These are phyloP conservation scores for Rosa hybrid DNA, from an alignment of 331 rosid genomes.

Conservation along the genomic window DNA sequence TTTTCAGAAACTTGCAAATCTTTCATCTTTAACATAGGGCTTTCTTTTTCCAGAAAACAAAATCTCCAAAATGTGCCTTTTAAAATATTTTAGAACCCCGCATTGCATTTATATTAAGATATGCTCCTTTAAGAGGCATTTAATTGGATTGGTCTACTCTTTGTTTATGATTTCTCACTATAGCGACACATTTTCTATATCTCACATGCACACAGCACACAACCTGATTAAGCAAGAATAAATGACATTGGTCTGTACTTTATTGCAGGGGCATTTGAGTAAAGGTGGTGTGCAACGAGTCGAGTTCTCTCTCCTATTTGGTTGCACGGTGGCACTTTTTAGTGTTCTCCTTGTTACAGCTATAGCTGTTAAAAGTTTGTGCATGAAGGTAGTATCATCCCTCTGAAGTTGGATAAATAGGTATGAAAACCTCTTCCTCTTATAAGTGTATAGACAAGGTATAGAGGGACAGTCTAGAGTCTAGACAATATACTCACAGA, in stretches of 20 bases:
- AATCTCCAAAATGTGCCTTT: not conserved
- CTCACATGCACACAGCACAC: not conserved
- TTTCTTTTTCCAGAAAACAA: not conserved
- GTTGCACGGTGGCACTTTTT: constrained; percentile 75
- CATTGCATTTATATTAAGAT: not conserved
- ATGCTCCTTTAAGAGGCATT: not conserved
- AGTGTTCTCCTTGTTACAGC: constrained; percentile 58
- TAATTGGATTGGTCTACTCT: not conserved
- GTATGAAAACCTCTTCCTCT: constrained; percentile 3
- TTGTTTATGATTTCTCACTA: not conserved
- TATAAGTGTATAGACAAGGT: constrained; percentile 20
- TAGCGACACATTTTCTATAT: not conserved
- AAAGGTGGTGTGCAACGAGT: constrained; percentile 45
- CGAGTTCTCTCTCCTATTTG: constrained; percentile 78
- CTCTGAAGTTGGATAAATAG: constrained; percentile 6
- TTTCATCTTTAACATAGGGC: not conserved
- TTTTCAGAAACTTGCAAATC: not conserved
- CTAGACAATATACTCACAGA: not conserved
- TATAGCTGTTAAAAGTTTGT: constrained; percentile 42
- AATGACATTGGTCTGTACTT: not conserved
- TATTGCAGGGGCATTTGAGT: constrained; percentile 59
- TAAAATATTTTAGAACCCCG: not conserved
- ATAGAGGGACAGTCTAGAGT: not conserved
- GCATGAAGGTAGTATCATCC: not conserved
- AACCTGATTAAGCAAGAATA: not conserved